Evolutionary conservation across 257 asterid species (phyloP).

Genomic region (Nicotiana paniculata): DNA sequence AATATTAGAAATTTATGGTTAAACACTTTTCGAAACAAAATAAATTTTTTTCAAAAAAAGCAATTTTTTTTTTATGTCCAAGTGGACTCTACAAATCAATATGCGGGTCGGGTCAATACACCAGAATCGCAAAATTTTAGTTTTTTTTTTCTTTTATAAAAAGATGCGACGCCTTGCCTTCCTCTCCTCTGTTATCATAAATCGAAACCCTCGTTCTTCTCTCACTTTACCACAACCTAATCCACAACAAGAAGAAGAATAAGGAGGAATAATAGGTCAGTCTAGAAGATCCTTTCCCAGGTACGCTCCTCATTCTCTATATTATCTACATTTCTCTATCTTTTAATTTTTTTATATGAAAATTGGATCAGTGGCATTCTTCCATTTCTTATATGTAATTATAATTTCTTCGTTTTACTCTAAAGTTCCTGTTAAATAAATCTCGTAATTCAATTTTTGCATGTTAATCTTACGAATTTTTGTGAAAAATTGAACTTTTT

Average conservation of each 20-base stretch:
- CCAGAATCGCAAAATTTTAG: background rate
- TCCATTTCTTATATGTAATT: background rate
- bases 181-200: conserved; percentile 10
- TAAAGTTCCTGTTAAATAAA: background rate
- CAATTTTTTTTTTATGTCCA: no score
- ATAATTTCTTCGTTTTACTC: background rate
- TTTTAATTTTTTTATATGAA: background rate
- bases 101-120: conserved; percentile 1
- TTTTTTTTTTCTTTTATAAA: background rate
- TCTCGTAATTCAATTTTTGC: background rate
- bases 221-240: conserved; percentile 16
- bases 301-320: background rate
- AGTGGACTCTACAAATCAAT: no score
- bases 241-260: conserved; percentile 7
- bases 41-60: no score
- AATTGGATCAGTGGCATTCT: background rate
- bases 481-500: background rate
- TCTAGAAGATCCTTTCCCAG: background rate
- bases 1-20: no score
- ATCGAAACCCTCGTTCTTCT: conserved; percentile 57
- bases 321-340: background rate
- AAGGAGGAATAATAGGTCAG: background rate
- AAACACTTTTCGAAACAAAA: no score
- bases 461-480: background rate
- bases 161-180: background rate